Conservation (phyloP, 164 flowering plant genomes). For the Piper longum region DNA sequence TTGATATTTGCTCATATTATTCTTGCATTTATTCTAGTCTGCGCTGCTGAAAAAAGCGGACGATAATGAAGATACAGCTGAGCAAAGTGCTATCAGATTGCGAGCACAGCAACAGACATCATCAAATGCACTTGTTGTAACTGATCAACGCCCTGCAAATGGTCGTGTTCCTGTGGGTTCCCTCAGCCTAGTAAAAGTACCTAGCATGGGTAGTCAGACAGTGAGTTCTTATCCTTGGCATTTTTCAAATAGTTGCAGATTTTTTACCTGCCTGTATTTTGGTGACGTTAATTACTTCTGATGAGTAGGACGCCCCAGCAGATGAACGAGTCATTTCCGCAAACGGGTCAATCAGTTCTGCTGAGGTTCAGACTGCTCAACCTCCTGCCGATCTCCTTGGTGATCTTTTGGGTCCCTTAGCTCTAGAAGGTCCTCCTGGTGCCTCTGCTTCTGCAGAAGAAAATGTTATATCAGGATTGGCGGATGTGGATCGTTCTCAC, state of each 20-base stretch:
- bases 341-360: slow-evolving; percentile 52
- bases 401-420: slow-evolving; percentile 82
- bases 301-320: slow-evolving; percentile 37
- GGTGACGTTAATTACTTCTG: not conserved
- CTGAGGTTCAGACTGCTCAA: slow-evolving; percentile 44
- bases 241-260: not conserved
- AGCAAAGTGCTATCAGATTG: slow-evolving; percentile 90
- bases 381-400: slow-evolving; percentile 81
- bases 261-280: not conserved
- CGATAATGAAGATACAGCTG: slow-evolving; percentile 93
- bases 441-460: slow-evolving; percentile 29
- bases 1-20: not conserved
- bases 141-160: slow-evolving; percentile 65
- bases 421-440: slow-evolving; percentile 85
- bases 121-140: slow-evolving; percentile 81
- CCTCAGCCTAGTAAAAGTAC: slow-evolving; percentile 66
- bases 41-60: slow-evolving; percentile 84
- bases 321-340: slow-evolving; percentile 31
- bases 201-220: slow-evolving; percentile 34
- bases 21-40: slow-evolving; percentile 33
- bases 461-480: slow-evolving; percentile 14
- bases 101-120: slow-evolving; percentile 77
- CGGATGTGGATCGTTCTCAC: slow-evolving; percentile 24
- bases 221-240: slow-evolving; percentile 25
- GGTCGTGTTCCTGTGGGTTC: slow-evolving; percentile 45